A percentile compares a stretch with the other conserved stretches of the same genome.
phyloP scores from a whole-genome alignment of 2,329 filamentous ascomycete genomes.

The Lomentospora prolificans region DNA sequence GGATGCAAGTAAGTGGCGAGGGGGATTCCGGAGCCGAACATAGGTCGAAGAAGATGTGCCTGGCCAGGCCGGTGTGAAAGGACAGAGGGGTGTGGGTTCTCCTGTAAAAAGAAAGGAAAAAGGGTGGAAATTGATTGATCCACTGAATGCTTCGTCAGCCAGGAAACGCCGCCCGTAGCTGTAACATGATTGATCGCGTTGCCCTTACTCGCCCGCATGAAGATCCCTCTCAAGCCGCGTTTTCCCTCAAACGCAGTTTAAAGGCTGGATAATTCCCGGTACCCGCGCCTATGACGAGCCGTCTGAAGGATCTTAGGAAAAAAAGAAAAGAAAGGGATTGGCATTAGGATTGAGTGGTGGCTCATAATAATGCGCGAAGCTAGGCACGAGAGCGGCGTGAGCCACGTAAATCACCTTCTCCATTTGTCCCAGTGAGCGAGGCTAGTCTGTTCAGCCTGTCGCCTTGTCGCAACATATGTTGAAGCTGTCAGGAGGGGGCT shows the following conservation, averaged over 20 bases:
- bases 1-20: not conserved
- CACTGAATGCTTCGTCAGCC: no score
- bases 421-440: not conserved
- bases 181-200: not conserved
- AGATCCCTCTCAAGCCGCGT: not conserved
- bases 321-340: no score
- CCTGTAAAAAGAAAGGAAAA: no score
- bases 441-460: no score
- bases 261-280: not conserved
- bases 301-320: not conserved
- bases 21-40: not conserved
- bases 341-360: no score
- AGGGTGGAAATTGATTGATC: not conserved
- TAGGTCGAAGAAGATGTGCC: no score
- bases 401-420: not conserved
- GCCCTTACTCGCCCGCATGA: not conserved
- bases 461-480: no score
- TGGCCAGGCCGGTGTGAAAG: no score
- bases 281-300: not conserved
- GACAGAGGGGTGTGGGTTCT: no score
- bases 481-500: no score
- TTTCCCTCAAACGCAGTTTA: not conserved
- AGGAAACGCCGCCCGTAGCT: no score
- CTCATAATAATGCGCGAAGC: no score
- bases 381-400: not conserved